Evolutionary conservation across 805 yeast species (phyloP), one percentile per base, ranked within the genome.

Genomic region (Kuraishia ogatae): DNA sequence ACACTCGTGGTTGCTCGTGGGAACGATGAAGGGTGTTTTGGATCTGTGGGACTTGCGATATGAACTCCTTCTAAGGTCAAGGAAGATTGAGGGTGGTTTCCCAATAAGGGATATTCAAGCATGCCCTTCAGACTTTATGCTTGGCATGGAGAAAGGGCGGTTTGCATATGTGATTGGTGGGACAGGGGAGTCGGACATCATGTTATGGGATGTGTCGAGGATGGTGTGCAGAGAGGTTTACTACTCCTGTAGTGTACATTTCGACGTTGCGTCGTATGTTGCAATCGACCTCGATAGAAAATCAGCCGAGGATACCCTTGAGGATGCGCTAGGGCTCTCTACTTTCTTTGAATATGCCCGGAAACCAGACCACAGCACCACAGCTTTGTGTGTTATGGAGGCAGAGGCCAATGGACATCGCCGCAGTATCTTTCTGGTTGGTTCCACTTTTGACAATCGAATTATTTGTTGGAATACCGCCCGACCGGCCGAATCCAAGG

Each of bases 41-140:
- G 84, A 83, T 59, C 68, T 93, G 17, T 91, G 97, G 96, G 97
- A 91, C 66, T 60, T 88, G 39, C 72, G 96, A 54, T 89, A 90
- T 65, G 75, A 75, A 39, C 56, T 86, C 0, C 71, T 79, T 48
- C 71, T 89, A 39, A 83, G 79, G 57, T 73, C 85, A 1, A 87
- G 90, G 83, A 77, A 78, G 10, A 76, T 89, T 50, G 78, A 75
- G 50, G 55, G 57, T 11, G 58, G 48, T 71, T 68, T 64, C 22
- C 80, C 85, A 0, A 82, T 90, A 8, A 70, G 72, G 10, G 67
- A 75, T 28, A 63, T 90, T 10, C 64, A 63, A 8, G 58, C 72
- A 2, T 72, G 81, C 39, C 82, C 86, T 0, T 59, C 66, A 4
- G 67, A 67, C 10, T 72, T 66, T 54, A 67, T 67, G 15, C 50